Conservation (phyloP, 75 land plant species). For the Selaginella tamariscina region DNA sequence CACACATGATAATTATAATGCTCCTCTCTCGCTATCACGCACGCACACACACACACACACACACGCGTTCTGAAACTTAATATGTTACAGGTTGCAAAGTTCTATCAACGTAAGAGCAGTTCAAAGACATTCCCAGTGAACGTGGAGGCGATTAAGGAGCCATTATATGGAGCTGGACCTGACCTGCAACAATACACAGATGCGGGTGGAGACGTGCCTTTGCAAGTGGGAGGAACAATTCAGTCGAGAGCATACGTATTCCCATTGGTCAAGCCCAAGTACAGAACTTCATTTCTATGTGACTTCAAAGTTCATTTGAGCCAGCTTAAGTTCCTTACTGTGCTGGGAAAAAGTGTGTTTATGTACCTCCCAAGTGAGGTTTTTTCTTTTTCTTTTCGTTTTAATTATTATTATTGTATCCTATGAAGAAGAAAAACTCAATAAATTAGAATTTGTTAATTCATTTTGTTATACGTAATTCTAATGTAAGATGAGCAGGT, state of each 20-base stretch:
- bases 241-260: constrained; percentile 5
- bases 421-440: too few species aligned
- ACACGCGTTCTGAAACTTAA: not conserved
- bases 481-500: too few species aligned
- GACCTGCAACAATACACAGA: not conserved
- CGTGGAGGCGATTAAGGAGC: constrained; percentile 5
- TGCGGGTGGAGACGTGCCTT: constrained; percentile 4
- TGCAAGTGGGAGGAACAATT: not conserved
- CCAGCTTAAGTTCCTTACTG: not conserved
- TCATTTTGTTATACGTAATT: too few species aligned
- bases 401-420: too few species aligned
- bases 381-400: too few species aligned
- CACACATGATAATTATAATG: too few species aligned
- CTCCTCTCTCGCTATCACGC: too few species aligned
- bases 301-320: not conserved
- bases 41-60: too few species aligned
- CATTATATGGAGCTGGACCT: constrained; percentile 5
- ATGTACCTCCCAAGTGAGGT: too few species aligned
- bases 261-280: constrained; percentile 1
- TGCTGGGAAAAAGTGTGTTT: not conserved
- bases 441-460: too few species aligned
- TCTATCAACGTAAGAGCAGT: constrained; percentile 5
- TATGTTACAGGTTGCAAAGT: constrained; percentile 5
- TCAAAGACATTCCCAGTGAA: constrained; percentile 6
- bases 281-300: not conserved